Conservation (phyloP, 805 yeast species). For the Metschnikowia continentalis region DNA sequence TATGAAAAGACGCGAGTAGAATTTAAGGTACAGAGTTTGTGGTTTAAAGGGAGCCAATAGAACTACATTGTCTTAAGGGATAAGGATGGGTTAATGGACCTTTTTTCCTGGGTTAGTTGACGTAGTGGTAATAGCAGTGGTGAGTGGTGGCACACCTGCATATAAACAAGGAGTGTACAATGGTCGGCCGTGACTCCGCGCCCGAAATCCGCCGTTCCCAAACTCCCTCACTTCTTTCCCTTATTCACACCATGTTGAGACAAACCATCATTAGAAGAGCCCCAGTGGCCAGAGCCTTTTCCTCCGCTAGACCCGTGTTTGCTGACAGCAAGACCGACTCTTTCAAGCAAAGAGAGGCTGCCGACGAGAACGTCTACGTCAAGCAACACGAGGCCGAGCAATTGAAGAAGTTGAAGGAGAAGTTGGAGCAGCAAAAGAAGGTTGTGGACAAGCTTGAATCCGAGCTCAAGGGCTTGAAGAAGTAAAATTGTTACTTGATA, state of each 20-base stretch:
- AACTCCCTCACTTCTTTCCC: not conserved
- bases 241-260: slow-evolving; percentile 16
- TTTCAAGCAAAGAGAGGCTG: slow-evolving; percentile 79
- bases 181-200: slow-evolving; percentile 2
- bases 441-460: slow-evolving; percentile 46
- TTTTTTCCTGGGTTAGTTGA: no score
- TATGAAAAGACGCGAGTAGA: no score
- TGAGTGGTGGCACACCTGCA: no score
- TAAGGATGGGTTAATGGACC: no score
- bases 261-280: slow-evolving; percentile 15
- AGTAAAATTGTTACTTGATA: slow-evolving; percentile 25
- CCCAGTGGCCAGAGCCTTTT: slow-evolving; percentile 15
- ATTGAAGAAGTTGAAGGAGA: slow-evolving; percentile 69
- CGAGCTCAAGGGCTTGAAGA: slow-evolving; percentile 48
- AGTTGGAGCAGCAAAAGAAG: slow-evolving; percentile 70
- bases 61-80: no score
- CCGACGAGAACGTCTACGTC: slow-evolving; percentile 81
- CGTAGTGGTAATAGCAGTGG: no score
- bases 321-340: slow-evolving; percentile 21
- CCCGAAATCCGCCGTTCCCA: not conserved
- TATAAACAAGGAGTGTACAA: not conserved
- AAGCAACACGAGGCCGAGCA: slow-evolving; percentile 89
- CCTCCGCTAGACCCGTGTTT: slow-evolving; percentile 12
- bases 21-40: no score
- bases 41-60: no score